Conservation (phyloP, 495 filamentous ascomycete genomes). For the Hamigera avellanea region DNA sequence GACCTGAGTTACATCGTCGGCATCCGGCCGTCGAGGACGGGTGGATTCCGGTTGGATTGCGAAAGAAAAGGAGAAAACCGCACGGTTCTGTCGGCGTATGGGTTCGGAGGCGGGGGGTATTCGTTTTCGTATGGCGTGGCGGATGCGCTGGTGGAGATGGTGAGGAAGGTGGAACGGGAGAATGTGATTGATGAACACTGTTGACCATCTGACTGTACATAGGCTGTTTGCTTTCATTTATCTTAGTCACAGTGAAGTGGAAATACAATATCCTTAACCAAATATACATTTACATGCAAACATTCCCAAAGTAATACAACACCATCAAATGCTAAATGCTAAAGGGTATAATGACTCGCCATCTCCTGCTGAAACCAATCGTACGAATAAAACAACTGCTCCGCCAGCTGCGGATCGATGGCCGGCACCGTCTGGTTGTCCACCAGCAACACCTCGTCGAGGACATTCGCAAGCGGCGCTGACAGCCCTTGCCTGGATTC, state of each 20-base stretch:
- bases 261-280: too few species aligned
- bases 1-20: conserved; percentile 27
- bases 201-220: too few species aligned
- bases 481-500: conserved; percentile 6
- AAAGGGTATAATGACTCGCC: conserved; percentile 34
- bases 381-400: conserved; percentile 31
- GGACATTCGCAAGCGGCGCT: conserved; percentile 30
- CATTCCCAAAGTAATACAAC: too few species aligned
- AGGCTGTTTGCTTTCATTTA: too few species aligned
- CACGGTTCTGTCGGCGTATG: conserved; percentile 27
- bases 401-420: conserved; percentile 26
- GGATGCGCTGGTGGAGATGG: conserved; percentile 29
- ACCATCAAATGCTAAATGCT: conserved; percentile 4
- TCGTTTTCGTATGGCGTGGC: conserved; percentile 33
- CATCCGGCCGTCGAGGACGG: conserved; percentile 26
- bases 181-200: conserved; percentile 19
- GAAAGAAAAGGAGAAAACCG: conserved; percentile 13
- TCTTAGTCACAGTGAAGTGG: too few species aligned
- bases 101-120: conserved; percentile 34
- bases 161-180: conserved; percentile 21
- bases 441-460: conserved; percentile 30
- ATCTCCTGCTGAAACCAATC: conserved; percentile 37
- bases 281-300: too few species aligned
- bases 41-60: conserved; percentile 29
- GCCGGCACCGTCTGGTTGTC: conserved; percentile 23